Conservation (phyloP, 2,329 filamentous ascomycete genomes). For the Colletotrichum falcatum region DNA sequence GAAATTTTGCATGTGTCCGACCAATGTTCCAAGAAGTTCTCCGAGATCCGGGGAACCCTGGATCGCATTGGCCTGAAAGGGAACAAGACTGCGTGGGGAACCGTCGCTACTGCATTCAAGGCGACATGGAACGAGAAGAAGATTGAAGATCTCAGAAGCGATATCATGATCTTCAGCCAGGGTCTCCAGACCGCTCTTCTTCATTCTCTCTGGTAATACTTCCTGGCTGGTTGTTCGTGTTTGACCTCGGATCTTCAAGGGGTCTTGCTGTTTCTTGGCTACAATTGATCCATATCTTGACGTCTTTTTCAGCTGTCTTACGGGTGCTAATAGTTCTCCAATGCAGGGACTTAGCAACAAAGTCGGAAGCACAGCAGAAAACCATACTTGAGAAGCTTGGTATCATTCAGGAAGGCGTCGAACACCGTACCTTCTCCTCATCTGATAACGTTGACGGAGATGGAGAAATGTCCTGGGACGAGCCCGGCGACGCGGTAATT, state of each 20-base stretch:
- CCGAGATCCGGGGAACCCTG: background rate
- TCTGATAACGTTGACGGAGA: background rate
- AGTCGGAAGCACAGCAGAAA: background rate
- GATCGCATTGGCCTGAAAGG: background rate
- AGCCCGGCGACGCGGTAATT: background rate
- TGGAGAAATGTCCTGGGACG: background rate
- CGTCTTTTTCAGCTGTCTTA: background rate
- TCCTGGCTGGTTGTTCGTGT: background rate
- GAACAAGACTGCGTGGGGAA: background rate
- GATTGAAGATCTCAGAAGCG: background rate
- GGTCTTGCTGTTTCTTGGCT: background rate
- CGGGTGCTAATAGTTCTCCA: background rate
- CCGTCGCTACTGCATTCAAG: constrained; percentile 1
- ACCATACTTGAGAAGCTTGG: background rate
- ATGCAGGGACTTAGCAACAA: background rate
- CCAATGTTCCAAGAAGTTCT: background rate
- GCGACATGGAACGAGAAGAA: constrained; percentile 2
- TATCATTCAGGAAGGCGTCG: background rate
- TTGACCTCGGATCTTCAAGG: background rate
- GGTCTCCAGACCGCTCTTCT: background rate
- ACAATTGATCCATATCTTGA: background rate
- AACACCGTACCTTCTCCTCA: too few relatives aligned
- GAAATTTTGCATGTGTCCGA: background rate
- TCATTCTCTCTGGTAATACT: background rate
- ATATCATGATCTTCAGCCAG: background rate